Base-by-base conservation (phyloP, 2,329 filamentous ascomycete genomes). In the Xylaria sp. region DNA sequence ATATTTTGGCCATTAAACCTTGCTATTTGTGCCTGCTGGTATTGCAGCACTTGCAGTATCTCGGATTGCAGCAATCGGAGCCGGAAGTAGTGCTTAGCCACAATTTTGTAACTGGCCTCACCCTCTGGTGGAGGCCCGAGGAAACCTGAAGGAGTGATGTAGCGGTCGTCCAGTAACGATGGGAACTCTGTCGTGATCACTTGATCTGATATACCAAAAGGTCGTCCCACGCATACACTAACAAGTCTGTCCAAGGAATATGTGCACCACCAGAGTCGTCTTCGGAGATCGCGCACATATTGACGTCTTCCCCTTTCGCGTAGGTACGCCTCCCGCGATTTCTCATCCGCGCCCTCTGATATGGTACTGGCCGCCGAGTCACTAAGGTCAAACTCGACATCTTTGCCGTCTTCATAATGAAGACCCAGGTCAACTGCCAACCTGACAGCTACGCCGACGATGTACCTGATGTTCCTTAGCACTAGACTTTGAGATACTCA, bases 131-230 rank as follows among this genome's bases (percentile, higher is more conserved):
- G 78, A 2, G 86, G 82, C 9, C 84, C 79, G 26, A 85, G 65
- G 63, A 97, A 88, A 8, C 93, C 92, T 17, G 81, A 79, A 7
- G 87, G 85, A 1, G 91, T 96, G 66, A 97, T 96, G 68, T 89
- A 92, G 56, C 86, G 83, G 72, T 97, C 93, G 65, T 97, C 92
- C 38, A 96, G 78, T 49, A 92, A 73, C 2, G 91, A 96, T 1
- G 93, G 93, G 61, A 97, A 95, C 67, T 96, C 91, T 1, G 93
- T 97, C 13, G 93, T 97, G 65, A 97, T 91, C 59, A 96, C 91
- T 69, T 96, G 90, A 74, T 97, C 94, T n/a, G 89, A 92, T 59
- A 97, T 91, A 24, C 93, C 92, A 66, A 97, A 95, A 6, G 93
- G 94, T 50, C 93, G 82, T 37, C 93, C 93, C 21, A 97, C 93